Evolutionary conservation across 257 asterid genomes (phyloP).

Genomic region (Verbascum thapsus): DNA sequence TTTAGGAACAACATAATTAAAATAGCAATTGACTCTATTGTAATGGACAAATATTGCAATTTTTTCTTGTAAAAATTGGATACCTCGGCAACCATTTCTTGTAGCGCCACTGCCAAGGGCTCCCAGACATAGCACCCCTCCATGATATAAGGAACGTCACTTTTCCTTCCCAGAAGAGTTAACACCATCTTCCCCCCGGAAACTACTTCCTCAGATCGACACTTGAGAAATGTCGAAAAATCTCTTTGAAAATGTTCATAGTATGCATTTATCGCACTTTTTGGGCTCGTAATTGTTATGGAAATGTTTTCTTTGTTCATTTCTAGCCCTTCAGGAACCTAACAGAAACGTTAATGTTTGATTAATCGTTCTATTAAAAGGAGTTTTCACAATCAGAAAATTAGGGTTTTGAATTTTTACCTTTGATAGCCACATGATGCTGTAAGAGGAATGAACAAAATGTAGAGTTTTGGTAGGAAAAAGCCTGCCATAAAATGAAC

Average conservation of each 20-base stretch:
- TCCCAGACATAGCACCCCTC: slow-evolving; percentile 69
- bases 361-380: too few relatives aligned
- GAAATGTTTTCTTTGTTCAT: slow-evolving; percentile 52
- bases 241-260: slow-evolving; percentile 53
- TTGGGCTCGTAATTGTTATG: slow-evolving; percentile 47
- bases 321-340: slow-evolving; percentile 53
- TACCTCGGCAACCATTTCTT: slow-evolving; percentile 59
- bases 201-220: slow-evolving; percentile 60
- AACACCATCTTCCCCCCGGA: slow-evolving; percentile 68
- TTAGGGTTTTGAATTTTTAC: too few relatives aligned
- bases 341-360: too few relatives aligned
- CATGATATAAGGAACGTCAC: slow-evolving; percentile 47
- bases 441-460: slow-evolving; percentile 69
- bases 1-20: too few relatives aligned
- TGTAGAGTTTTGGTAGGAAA: slow-evolving; percentile 51
- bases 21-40: too few relatives aligned
- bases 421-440: slow-evolving; percentile 71
- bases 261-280: slow-evolving; percentile 52
- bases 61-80: too few relatives aligned
- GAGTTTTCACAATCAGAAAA: too few relatives aligned
- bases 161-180: slow-evolving; percentile 61
- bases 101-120: slow-evolving; percentile 51
- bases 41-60: too few relatives aligned
- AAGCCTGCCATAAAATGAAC: slow-evolving; percentile 66
- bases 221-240: slow-evolving; percentile 49